These are phyloP conservation scores for Penicillium samsonianum DNA, from an alignment of 495 filamentous ascomycete species.

Conservation along the genomic window DNA sequence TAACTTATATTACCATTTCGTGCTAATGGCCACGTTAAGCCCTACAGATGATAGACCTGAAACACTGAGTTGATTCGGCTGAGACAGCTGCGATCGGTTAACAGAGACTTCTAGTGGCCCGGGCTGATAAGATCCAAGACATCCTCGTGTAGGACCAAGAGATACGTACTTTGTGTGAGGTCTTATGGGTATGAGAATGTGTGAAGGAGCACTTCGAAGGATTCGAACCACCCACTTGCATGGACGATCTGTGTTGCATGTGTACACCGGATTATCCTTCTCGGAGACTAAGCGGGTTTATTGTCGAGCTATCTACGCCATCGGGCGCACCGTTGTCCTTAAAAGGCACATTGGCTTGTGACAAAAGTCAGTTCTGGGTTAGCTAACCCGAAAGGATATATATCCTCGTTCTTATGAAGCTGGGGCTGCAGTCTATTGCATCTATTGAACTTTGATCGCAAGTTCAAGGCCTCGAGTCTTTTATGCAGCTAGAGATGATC, in stretches of 20 bases:
- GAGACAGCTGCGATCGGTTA: not conserved
- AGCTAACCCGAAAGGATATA: no score
- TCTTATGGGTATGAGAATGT: not conserved
- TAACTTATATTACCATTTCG: not conserved
- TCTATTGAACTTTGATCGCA: not conserved
- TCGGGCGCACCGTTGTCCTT: no score
- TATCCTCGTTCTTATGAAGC: not conserved
- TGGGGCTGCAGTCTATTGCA: not conserved
- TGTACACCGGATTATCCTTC: not conserved
- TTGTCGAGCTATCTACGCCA: no score
- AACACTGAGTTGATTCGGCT: not conserved
- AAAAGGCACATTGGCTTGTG: no score
- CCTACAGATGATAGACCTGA: not conserved
- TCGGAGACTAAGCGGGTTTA: not conserved
- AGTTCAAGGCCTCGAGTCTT: not conserved
- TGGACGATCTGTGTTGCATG: not conserved
- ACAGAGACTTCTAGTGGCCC: not conserved
- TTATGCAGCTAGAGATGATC: constrained; percentile 2
- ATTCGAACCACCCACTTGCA: not conserved
- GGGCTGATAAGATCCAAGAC: not conserved
- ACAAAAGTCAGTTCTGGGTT: no score
- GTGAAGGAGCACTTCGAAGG: not conserved
- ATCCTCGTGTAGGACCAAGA: not conserved
- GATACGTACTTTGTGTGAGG: not conserved
- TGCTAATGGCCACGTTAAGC: not conserved